These are phyloP conservation scores for Phytophthora tubulina DNA, from an alignment of 352 stramenopile species.

Conservation along the genomic window DNA sequence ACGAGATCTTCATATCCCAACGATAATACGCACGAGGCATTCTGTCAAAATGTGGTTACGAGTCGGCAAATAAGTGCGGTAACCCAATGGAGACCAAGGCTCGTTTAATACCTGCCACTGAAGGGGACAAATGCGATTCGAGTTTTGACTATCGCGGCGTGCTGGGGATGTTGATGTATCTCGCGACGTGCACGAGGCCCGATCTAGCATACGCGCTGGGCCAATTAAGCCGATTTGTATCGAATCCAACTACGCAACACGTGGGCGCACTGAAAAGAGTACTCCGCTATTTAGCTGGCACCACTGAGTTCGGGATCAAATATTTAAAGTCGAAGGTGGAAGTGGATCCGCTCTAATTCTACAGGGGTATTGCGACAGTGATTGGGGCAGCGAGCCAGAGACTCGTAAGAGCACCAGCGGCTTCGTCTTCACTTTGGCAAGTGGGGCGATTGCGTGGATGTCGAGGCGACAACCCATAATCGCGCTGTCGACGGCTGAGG, in stretches of 20 bases:
- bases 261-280: neutral
- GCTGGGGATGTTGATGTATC: conserved; percentile 8
- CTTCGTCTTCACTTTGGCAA: conserved; percentile 4
- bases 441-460: conserved; percentile 6
- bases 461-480: conserved; percentile 7
- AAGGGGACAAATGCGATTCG: neutral
- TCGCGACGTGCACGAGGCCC: conserved; percentile 1
- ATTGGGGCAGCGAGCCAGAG: conserved; percentile 5
- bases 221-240: conserved; percentile 8
- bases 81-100: conserved; percentile 13
- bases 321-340: neutral
- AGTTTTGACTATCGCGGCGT: conserved; percentile 5
- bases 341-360: neutral
- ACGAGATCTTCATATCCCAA: conserved; percentile 3
- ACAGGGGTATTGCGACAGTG: conserved; percentile 3
- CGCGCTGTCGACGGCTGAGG: neutral
- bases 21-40: conserved; percentile 1
- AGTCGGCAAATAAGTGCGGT: conserved; percentile 3
- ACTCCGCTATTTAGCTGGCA: neutral
- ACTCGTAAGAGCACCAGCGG: conserved; percentile 7
- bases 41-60: conserved; percentile 7
- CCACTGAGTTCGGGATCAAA: conserved; percentile 3
- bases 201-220: conserved; percentile 5
- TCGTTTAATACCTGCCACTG: neutral
- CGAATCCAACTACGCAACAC: neutral